Conservation (phyloP, 306 rosid species). For the barrel medic (Medicago truncatula) region DNA sequence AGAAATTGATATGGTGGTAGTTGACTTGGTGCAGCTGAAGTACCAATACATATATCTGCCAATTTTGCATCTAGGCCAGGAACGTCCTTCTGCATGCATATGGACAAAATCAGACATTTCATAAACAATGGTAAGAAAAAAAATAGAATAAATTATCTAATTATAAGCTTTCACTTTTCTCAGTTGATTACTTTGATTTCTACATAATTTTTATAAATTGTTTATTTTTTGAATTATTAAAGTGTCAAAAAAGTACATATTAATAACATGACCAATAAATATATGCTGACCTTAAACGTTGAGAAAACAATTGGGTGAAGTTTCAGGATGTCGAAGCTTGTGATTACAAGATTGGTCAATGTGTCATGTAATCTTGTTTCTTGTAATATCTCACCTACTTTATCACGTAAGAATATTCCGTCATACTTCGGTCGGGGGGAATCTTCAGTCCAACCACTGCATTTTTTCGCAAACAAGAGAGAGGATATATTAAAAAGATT, state of each 20-base stretch:
- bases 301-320: constrained; percentile 43
- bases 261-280: too few species aligned
- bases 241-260: too few species aligned
- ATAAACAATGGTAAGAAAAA: too few species aligned
- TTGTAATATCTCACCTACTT: neutral
- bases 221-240: too few species aligned
- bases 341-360: constrained; percentile 43
- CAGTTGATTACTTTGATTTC: too few species aligned
- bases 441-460: constrained; percentile 6
- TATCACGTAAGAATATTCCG: constrained; percentile 11
- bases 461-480: too few species aligned
- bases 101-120: neutral
- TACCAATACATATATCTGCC: constrained; percentile 43
- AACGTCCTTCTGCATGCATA: neutral
- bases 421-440: constrained; percentile 31
- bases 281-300: constrained; percentile 30
- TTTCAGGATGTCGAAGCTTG: constrained; percentile 34
- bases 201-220: too few species aligned
- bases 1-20: constrained; percentile 37
- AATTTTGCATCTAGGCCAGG: constrained; percentile 24
- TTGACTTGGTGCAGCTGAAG: constrained; percentile 40
- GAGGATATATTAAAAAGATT: too few species aligned
- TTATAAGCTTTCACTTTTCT: too few species aligned
- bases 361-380: constrained; percentile 32
- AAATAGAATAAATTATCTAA: too few species aligned